Evolutionary conservation across 139 green algal genomes (phyloP), one percentile per base, ranked within the genome.

Genomic region (Auxenochlorella pyrenoidosa): DNA sequence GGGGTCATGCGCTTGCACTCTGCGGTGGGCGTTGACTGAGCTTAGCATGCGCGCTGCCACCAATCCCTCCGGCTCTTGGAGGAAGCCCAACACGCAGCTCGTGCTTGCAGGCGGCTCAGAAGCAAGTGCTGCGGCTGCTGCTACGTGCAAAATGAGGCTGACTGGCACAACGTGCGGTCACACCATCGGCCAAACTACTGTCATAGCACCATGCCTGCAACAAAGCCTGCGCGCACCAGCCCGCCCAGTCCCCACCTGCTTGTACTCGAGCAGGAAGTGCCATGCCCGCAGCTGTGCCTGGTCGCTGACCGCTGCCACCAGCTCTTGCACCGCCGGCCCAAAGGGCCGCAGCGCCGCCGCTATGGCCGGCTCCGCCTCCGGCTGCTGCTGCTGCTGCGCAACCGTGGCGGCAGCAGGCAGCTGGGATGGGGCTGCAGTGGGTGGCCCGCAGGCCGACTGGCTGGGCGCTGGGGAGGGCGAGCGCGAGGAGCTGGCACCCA

Each of bases 181-280:
- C n/a, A n/a, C n/a, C n/a, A n/a, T n/a, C n/a, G n/a, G n/a, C n/a
- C n/a, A n/a, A n/a, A n/a, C n/a, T n/a, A n/a, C n/a, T n/a, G n/a
- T n/a, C n/a, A n/a, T n/a, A n/a, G n/a, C n/a, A n/a, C n/a, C n/a
- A n/a, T n/a, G n/a, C n/a, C n/a, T n/a, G n/a, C n/a, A n/a, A n/a
- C n/a, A n/a, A n/a, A n/a, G n/a, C n/a, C n/a, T n/a, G n/a, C n/a
- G n/a, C n/a, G n/a, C n/a, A n/a, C n/a, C n/a, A n/a, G n/a, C n/a
- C n/a, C n/a, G n/a, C n/a, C n/a, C n/a, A n/a, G n/a, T n/a, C n/a
- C 82, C 34, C 71, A 81, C 83, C 83, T 82, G 32, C 2, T 38
- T 15, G 21, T 87, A 82, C 59, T 87, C 83, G 0, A 87, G 51
- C 26, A 82, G 22, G 40, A 87, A 87, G 70, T 60, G 70, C 83